Evolutionary conservation across 2,329 filamentous ascomycete species (phyloP).

Genomic region (Sphaerostilbella broomeana): DNA sequence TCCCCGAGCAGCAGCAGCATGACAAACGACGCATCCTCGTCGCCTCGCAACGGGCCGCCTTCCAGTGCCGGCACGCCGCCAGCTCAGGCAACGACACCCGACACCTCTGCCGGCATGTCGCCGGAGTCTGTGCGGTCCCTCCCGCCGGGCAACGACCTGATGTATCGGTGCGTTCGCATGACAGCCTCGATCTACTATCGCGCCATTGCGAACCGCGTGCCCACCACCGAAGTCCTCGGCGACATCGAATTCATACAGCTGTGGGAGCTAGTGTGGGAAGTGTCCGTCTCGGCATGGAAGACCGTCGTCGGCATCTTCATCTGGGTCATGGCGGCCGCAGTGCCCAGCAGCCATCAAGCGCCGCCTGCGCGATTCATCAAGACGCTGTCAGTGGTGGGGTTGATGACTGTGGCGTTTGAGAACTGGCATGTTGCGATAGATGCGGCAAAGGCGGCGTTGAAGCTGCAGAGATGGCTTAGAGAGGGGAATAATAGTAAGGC

Average conservation of each 20-base stretch:
- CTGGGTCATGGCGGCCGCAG: slow-evolving; percentile 41
- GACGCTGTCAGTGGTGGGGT: slow-evolving; percentile 36
- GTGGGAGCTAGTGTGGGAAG: slow-evolving; percentile 42
- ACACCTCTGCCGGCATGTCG: slow-evolving; percentile 9
- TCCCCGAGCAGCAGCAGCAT: slow-evolving; percentile 6
- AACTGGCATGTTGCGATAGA: slow-evolving; percentile 41
- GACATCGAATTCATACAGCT: slow-evolving; percentile 34
- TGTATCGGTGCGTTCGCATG: slow-evolving; percentile 42
- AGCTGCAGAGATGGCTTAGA: slow-evolving; percentile 38
- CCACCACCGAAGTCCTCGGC: slow-evolving; percentile 36
- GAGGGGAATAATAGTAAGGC: slow-evolving; percentile 17
- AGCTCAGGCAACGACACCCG: slow-evolving; percentile 2
- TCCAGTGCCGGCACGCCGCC: slow-evolving; percentile 1
- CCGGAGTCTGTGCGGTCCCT: slow-evolving; percentile 6
- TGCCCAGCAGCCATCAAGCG: slow-evolving; percentile 32
- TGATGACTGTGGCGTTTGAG: slow-evolving; percentile 41
- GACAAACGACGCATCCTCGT: slow-evolving; percentile 6
- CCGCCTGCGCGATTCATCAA: slow-evolving; percentile 40
- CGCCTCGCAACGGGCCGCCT: slow-evolving; percentile 2
- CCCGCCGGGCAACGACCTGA: slow-evolving; percentile 26
- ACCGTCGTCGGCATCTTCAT: slow-evolving; percentile 41
- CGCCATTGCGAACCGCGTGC: slow-evolving; percentile 36
- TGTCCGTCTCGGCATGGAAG: slow-evolving; percentile 41
- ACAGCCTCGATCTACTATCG: slow-evolving; percentile 42
- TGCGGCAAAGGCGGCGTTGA: slow-evolving; percentile 31